Conservation (phyloP, 2,329 filamentous ascomycete species). For the Trichoderma hamatum region DNA sequence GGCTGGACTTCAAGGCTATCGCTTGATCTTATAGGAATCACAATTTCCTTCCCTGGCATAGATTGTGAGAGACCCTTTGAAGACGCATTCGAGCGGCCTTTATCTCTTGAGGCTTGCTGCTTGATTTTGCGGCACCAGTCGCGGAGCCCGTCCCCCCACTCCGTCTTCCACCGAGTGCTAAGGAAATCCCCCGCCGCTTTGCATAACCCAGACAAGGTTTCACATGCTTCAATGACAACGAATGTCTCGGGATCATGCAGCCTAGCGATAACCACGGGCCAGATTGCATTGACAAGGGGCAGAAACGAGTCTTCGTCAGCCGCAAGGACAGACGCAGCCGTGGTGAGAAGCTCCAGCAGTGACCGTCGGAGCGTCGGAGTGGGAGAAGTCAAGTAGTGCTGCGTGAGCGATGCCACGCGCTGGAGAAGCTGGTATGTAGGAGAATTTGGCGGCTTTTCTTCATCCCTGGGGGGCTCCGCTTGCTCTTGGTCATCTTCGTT, state of each 20-base stretch:
- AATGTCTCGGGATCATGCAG: slow-evolving; percentile 69
- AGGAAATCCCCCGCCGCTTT: slow-evolving; percentile 79
- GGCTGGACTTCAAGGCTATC: slow-evolving; percentile 31
- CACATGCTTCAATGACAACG: slow-evolving; percentile 70
- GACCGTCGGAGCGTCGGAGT: slow-evolving; percentile 77
- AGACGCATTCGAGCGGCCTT: slow-evolving; percentile 23
- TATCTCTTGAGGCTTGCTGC: slow-evolving; percentile 40
- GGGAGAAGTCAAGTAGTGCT: slow-evolving; percentile 86
- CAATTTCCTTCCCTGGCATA: slow-evolving; percentile 30
- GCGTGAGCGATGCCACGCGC: slow-evolving; percentile 79
- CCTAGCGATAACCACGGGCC: slow-evolving; percentile 77
- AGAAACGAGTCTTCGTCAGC: slow-evolving; percentile 81
- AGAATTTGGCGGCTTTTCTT: slow-evolving; percentile 67
- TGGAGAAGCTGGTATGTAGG: slow-evolving; percentile 81
- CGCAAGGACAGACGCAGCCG: slow-evolving; percentile 71
- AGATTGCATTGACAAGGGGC: slow-evolving; percentile 85
- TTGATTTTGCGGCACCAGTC: slow-evolving; percentile 53
- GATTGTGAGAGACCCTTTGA: not conserved
- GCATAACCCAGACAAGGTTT: slow-evolving; percentile 70
- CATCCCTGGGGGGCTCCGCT: slow-evolving; percentile 40
- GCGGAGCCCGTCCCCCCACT: slow-evolving; percentile 64
- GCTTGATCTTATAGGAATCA: slow-evolving; percentile 40
- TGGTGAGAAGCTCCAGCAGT: slow-evolving; percentile 75
- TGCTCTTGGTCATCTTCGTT: slow-evolving; percentile 42
- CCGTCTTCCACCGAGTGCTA: slow-evolving; percentile 69